Evolutionary conservation across 345 rosid genomes (phyloP).

Genomic region (Adansonia digitata): DNA sequence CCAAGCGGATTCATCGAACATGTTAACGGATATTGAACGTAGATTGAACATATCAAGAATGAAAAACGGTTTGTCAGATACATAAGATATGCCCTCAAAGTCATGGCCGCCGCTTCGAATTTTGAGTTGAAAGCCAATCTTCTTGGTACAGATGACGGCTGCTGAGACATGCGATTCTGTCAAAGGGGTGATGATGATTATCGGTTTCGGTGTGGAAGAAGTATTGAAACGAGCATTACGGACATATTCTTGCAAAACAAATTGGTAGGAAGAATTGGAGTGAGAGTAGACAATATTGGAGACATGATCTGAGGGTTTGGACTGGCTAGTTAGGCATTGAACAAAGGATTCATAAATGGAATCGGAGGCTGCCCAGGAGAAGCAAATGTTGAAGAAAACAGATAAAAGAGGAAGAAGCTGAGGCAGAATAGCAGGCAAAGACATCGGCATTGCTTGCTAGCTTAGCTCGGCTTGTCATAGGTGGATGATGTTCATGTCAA

Average conservation of each 20-base stretch:
- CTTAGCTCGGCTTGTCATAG: too few relatives aligned
- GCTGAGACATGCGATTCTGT: slow-evolving; percentile 47
- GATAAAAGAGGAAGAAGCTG: neutral
- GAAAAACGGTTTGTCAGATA: slow-evolving; percentile 44
- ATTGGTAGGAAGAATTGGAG: slow-evolving; percentile 33
- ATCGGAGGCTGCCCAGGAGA: slow-evolving; percentile 9
- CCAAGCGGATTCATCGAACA: slow-evolving; percentile 39
- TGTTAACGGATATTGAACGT: slow-evolving; percentile 26
- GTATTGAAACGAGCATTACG: slow-evolving; percentile 56
- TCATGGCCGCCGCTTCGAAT: slow-evolving; percentile 67
- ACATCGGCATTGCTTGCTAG: neutral
- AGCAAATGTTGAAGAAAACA: neutral
- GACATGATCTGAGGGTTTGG: slow-evolving; percentile 16
- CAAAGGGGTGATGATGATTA: slow-evolving; percentile 46
- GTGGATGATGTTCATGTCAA: too few relatives aligned
- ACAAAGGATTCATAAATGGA: slow-evolving; percentile 33
- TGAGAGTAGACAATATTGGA: slow-evolving; percentile 33
- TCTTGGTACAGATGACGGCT: slow-evolving; percentile 47
- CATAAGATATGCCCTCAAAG: slow-evolving; percentile 50
- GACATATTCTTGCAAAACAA: slow-evolving; percentile 47
- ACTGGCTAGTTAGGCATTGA: slow-evolving; percentile 35
- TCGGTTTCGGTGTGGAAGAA: slow-evolving; percentile 41
- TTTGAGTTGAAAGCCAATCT: slow-evolving; percentile 35
- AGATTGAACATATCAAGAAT: slow-evolving; percentile 53
- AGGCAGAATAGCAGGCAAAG: neutral